Percentiles rank a stretch among this genome's conserved stretches.
phyloP scores from a whole-genome alignment of 176 grass and related monocot species.

The Guadua angustifolia region DNA sequence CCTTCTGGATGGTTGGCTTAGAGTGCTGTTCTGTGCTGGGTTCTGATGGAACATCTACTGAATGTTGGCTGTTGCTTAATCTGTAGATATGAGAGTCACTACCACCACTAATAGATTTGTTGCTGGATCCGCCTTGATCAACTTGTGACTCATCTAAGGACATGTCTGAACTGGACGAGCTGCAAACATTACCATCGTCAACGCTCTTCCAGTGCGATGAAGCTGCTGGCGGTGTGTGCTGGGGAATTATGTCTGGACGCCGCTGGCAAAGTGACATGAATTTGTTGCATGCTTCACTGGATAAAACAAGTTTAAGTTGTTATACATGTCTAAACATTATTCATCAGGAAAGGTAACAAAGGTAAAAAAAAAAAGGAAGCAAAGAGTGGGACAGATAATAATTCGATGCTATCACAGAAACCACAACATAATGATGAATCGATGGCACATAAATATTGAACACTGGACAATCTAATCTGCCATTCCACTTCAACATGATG shows the following conservation, averaged over 20 bases:
- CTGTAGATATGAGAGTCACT: conserved; percentile 41
- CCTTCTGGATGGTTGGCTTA: conserved; percentile 50
- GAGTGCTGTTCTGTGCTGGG: conserved; percentile 42
- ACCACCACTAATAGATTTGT: conserved; percentile 34
- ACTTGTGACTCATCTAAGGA: conserved; percentile 79
- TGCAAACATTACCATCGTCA: conserved; percentile 61
- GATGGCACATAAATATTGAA: conserved; percentile 5
- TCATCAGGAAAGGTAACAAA: conserved; percentile 41
- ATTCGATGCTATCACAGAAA: conserved; percentile 26
- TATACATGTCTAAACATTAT: conserved; percentile 28
- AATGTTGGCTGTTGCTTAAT: conserved; percentile 51
- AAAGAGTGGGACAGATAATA: conserved; percentile 20
- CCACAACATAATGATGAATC: conserved; percentile 8
- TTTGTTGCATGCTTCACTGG: conserved; percentile 90
- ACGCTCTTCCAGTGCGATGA: conserved; percentile 66
- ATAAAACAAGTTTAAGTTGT: conserved; percentile 46
- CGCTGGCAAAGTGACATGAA: conserved; percentile 87
- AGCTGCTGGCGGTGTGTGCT: conserved; percentile 41
- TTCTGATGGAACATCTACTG: conserved; percentile 50
- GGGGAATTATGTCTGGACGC: conserved; percentile 66
- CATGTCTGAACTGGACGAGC: conserved; percentile 95
- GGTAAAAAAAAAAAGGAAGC: conserved; percentile 31
- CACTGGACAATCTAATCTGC: not conserved
- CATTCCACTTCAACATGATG: conserved; percentile 24
- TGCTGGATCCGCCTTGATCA: conserved; percentile 41